These are phyloP conservation scores for Nothophaeocryptopus gaeumannii DNA, from an alignment of 2,329 filamentous ascomycete species.

Conservation along the genomic window DNA sequence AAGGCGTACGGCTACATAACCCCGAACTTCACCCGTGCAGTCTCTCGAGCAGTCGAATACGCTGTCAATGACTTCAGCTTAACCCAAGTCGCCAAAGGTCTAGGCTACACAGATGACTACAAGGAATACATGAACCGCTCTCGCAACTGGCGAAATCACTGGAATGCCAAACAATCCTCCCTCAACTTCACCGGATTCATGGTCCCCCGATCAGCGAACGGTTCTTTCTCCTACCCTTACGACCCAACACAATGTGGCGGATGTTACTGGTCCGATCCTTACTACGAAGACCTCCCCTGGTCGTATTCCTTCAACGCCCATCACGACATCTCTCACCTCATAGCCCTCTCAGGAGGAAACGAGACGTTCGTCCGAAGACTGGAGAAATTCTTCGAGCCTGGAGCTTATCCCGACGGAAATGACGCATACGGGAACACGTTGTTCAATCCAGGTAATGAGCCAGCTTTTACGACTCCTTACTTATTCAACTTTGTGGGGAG, in stretches of 20 bases:
- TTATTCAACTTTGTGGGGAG: constrained; percentile 43
- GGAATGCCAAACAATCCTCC: constrained; percentile 59
- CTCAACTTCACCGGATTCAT: constrained; percentile 64
- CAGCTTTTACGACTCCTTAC: constrained; percentile 42
- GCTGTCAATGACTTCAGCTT: constrained; percentile 47
- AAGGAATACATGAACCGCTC: constrained; percentile 52
- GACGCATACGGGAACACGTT: constrained; percentile 58
- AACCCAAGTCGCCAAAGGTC: constrained; percentile 41
- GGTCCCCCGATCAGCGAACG: constrained; percentile 53
- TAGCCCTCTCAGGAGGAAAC: constrained; percentile 56
- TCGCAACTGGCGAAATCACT: constrained; percentile 66
- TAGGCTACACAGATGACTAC: constrained; percentile 40
- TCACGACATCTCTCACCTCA: constrained; percentile 55
- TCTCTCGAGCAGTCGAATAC: constrained; percentile 50
- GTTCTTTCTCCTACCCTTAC: constrained; percentile 38
- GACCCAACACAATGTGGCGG: constrained; percentile 57
- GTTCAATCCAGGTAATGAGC: constrained; percentile 68
- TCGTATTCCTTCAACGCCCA: constrained; percentile 67
- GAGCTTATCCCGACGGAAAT: constrained; percentile 53
- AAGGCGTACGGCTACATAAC: constrained; percentile 60
- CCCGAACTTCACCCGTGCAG: constrained; percentile 51
- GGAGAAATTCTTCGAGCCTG: constrained; percentile 61
- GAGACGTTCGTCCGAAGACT: constrained; percentile 57
- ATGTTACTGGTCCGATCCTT: constrained; percentile 61
- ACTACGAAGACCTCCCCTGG: constrained; percentile 68